Conservation (phyloP, 345 rosid genomes). For the Salix purpurea region DNA sequence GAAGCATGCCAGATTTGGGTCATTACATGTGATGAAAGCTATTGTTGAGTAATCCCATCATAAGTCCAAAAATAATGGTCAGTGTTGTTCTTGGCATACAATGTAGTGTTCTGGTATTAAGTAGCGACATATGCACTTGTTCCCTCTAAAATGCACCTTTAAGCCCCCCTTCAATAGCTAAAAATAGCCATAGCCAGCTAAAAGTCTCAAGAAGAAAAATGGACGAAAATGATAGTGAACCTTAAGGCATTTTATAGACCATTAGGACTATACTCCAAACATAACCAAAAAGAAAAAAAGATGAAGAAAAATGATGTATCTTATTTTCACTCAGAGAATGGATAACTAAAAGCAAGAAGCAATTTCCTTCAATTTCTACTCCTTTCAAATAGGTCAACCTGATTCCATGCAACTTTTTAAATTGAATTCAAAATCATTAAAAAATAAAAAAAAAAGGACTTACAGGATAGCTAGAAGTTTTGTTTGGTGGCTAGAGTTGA, state of each 20-base stretch:
- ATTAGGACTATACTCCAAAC: not conserved
- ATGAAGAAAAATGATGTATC: too few species aligned
- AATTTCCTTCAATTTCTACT: not conserved
- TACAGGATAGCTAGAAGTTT: too few species aligned
- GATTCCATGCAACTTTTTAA: not conserved
- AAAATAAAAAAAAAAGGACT: too few species aligned
- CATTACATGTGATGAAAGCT: not conserved
- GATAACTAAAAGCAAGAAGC: not conserved
- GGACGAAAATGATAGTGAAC: not conserved
- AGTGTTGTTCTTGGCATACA: not conserved
- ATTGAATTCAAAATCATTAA: not conserved
- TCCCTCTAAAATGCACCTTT: constrained; percentile 3
- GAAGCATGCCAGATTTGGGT: not conserved
- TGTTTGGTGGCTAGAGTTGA: too few species aligned
- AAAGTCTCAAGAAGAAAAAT: not conserved
- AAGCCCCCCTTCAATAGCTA: constrained; percentile 5
- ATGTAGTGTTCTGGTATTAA: not conserved
- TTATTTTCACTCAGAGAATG: not conserved
- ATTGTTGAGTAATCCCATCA: not conserved
- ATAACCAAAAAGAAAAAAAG: not conserved
- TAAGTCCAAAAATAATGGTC: not conserved
- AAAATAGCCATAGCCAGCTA: not conserved
- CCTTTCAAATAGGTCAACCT: not conserved
- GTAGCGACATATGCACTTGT: not conserved
- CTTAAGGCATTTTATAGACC: not conserved